Evolutionary conservation across 2,329 filamentous ascomycete species (phyloP), one percentile per base, ranked within the genome.

Genomic region (Calonectria honghensis): DNA sequence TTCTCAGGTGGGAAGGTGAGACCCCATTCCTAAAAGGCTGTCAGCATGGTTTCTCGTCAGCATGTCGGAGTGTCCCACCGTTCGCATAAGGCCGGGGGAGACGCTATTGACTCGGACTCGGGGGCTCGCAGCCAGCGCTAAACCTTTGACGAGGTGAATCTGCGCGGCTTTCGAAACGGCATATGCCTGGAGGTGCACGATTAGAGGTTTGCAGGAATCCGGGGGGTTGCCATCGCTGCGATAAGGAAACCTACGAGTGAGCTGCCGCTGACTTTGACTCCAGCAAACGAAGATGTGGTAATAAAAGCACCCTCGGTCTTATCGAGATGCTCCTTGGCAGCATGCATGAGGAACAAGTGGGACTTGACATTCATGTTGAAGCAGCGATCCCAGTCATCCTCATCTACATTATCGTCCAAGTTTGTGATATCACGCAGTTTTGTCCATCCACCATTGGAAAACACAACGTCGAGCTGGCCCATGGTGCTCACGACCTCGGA

Each of bases 151-250:
- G 4, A 93, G 85, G 79, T 93, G 91, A 48, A 92, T 85, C 73
- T 93, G 91, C 14, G 95, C 95, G 0, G 94, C 91, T 83, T 97
- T 97, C 48, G 94, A 94, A 24, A 96, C 93, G 0, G 92, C 88
- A 81, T 97, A 97, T 4, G 95, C 91, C 93, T 90, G 61, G 0
- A 66, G 7, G 9, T 35, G 70, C 39, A 72, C 31, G 29, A 35
- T 48, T 48, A 65, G 31, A 48, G 20, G 7, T 16, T 24, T 13
- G 18, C 10, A 27, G 20, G 9, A 27, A 65, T 48, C 7, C 16
- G 9, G n/a, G 24, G 2, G 37, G 20, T 3, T 20, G 14, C 57
- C 24, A 24, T n/a, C 13, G 24, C 4, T 18, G 35, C 24, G 35
- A 63, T 20, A 11, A 41, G 35, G 4, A 10, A 63, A 69, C 83